Conservation (phyloP, 805 yeast species). For the Brettanomyces naardenensis region DNA sequence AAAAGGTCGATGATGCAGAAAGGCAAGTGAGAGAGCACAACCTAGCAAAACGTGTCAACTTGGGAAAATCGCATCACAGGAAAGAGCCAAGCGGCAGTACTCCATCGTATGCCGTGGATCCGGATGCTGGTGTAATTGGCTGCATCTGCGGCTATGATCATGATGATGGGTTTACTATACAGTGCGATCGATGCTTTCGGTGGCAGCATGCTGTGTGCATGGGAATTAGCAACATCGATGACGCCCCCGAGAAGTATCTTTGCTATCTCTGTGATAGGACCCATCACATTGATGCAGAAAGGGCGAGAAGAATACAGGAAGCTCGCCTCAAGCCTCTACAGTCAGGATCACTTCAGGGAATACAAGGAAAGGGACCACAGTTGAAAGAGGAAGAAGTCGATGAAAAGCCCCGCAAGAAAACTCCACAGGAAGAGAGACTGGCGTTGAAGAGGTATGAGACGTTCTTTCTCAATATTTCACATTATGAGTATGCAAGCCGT, state of each 20-base stretch:
- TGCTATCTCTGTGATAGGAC: slow-evolving; percentile 66
- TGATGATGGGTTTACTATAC: slow-evolving; percentile 91
- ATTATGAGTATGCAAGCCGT: slow-evolving; percentile 36
- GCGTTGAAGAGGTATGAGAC: slow-evolving; percentile 42
- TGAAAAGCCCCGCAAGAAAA: slow-evolving; percentile 24
- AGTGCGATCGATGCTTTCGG: slow-evolving; percentile 84
- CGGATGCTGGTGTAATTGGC: slow-evolving; percentile 80
- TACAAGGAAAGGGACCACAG: slow-evolving; percentile 1
- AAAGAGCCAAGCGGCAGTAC: background rate
- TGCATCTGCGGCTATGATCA: slow-evolving; percentile 84
- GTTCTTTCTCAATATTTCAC: slow-evolving; percentile 39
- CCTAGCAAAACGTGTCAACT: too few relatives aligned
- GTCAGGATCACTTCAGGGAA: background rate
- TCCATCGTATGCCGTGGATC: slow-evolving; percentile 55
- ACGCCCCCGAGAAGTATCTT: slow-evolving; percentile 74
- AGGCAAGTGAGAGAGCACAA: too few relatives aligned
- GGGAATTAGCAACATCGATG: slow-evolving; percentile 60
- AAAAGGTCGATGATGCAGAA: background rate
- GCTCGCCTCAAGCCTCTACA: slow-evolving; percentile 17
- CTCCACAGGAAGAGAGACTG: slow-evolving; percentile 35
- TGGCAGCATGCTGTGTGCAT: slow-evolving; percentile 97
- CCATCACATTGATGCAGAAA: slow-evolving; percentile 33
- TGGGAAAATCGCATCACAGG: background rate
- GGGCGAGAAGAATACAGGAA: slow-evolving; percentile 27
- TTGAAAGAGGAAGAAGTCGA: slow-evolving; percentile 29